Base-by-base conservation (phyloP, 192 early-diverging fungal species). In the Rhizophagus clarus region DNA sequence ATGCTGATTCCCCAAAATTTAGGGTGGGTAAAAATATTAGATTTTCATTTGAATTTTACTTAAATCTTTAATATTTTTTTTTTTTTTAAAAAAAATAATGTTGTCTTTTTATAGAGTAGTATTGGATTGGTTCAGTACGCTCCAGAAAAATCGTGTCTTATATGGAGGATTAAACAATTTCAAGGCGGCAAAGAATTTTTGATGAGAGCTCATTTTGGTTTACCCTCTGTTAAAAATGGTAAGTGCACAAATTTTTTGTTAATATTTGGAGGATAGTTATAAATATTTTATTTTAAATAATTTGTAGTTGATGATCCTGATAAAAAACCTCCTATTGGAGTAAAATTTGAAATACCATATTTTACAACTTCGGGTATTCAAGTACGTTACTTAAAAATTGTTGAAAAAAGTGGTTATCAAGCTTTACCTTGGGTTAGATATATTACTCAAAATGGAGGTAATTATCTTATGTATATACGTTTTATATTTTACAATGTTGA, bases 151-250 rank as follows among this genome's bases (percentile, higher is more conserved):
- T 93, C 94, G 56, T 94, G 95, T 49, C 89, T 98, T 71, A 93
- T 99, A 17, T 99, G 98, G 98, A 98, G 96, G 84, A 96, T 99
- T 79, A 97, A 97, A 87, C 94, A 97, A 82, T 98, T 99, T 89
- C 96, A 95, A 75, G 98, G 98, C 61, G 96, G 96, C 73, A 98
- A 98, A 86, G 98, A 99, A 81, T 97, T 95, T 74, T 87, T 96
- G 74, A 93, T 98, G 88, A 89, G 93, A 42, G 93, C 94, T 31
- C 92, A 95, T 80, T 96, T 94, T 88, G 93, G 94, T 6, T 83
- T 95, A 31, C 95, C 95, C 20, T 94, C 91, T 32, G 95, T 96
- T 67, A 91, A 94, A 83, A 91, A 91, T 82, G 84, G 91, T 91
- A 82, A 51, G 81, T 71, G 14, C 72, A n/a, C 15, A 24, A 10